phyloP scores from a whole-genome alignment of 2,329 filamentous ascomycete species.

The Botryotinia globosa region DNA sequence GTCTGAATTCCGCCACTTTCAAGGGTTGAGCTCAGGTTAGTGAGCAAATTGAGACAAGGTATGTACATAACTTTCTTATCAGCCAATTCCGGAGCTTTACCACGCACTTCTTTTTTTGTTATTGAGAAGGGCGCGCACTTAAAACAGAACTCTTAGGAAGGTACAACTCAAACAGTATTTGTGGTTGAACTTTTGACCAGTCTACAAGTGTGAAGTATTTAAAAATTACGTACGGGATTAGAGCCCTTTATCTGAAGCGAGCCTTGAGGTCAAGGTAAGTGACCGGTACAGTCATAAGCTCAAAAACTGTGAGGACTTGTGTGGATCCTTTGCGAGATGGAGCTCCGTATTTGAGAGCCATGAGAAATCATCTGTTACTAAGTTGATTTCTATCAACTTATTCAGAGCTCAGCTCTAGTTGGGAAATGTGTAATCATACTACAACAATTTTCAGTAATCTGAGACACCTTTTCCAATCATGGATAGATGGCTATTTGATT shows the following conservation, averaged over 20 bases:
- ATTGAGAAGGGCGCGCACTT: too few relatives aligned
- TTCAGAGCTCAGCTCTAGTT: too few relatives aligned
- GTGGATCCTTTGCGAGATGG: background rate
- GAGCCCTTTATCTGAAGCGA: background rate
- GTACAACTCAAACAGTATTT: background rate
- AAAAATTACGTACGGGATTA: too few relatives aligned
- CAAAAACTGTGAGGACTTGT: too few relatives aligned
- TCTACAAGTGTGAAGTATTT: background rate
- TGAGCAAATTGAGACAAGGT: background rate
- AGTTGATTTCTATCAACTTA: background rate
- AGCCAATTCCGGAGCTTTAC: background rate
- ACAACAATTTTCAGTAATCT: too few relatives aligned
- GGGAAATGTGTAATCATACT: too few relatives aligned
- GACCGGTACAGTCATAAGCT: background rate
- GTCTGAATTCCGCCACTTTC: background rate
- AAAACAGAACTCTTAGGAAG: background rate
- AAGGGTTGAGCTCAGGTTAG: too few relatives aligned
- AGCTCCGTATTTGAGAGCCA: background rate
- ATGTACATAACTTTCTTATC: background rate
- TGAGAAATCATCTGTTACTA: background rate
- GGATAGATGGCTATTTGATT: too few relatives aligned
- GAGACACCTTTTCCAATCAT: too few relatives aligned
- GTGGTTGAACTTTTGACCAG: background rate
- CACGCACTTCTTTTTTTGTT: background rate
- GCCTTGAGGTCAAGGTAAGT: background rate